phyloP scores from a whole-genome alignment of 148 eudicot genomes.

The Rhododendron kiyosumense region DNA sequence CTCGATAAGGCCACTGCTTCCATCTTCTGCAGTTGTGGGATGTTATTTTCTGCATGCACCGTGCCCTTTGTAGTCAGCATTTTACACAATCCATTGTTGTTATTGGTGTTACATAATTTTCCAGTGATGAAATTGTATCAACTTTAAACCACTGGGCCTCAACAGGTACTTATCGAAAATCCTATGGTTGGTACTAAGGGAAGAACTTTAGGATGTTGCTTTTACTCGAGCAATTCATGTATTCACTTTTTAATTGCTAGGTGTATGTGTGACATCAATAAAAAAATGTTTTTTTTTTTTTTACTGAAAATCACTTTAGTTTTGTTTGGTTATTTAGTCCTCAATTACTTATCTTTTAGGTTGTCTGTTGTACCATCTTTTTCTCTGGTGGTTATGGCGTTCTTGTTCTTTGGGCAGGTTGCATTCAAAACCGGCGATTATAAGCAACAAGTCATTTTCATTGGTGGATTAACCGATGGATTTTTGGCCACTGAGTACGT shows the following conservation, averaged over 20 bases:
- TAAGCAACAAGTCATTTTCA: slow-evolving; percentile 84
- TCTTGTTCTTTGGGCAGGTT: slow-evolving; percentile 47
- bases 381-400: neutral
- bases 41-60: neutral
- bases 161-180: neutral
- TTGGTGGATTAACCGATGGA: slow-evolving; percentile 92
- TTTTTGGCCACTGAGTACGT: slow-evolving; percentile 98
- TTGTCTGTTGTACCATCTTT: neutral
- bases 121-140: neutral
- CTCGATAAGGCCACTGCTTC: neutral
- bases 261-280: neutral
- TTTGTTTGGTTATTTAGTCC: neutral
- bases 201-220: neutral
- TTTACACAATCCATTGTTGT: neutral
- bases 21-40: neutral
- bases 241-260: neutral
- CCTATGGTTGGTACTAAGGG: neutral
- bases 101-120: neutral
- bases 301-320: neutral
- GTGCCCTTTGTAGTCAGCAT: neutral
- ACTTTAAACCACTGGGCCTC: neutral
- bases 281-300: neutral
- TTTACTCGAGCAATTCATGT: neutral
- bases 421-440: slow-evolving; percentile 87
- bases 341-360: neutral